Conservation (phyloP, 2,329 filamentous ascomycete genomes). For the Fusarium sp. region DNA sequence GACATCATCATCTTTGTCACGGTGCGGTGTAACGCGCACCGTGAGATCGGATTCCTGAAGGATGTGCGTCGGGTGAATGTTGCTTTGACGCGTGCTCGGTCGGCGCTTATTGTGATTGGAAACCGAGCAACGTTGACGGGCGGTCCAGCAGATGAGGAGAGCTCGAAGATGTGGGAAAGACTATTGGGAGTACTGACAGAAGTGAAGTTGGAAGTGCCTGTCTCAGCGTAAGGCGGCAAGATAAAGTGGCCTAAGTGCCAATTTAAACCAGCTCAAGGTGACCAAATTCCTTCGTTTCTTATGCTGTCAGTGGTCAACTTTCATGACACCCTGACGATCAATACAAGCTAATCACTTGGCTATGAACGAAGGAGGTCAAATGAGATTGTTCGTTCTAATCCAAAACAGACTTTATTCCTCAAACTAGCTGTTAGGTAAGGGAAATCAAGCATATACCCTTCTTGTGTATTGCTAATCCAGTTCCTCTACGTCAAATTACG, state of each 20-base stretch:
- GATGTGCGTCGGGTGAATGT: slow-evolving; percentile 56
- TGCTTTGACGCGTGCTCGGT: slow-evolving; percentile 52
- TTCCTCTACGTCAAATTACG: not conserved
- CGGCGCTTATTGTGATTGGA: slow-evolving; percentile 50
- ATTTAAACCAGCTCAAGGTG: not conserved
- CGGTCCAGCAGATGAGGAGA: not conserved
- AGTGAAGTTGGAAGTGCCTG: not conserved
- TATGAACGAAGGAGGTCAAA: not conserved
- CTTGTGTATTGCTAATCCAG: not conserved
- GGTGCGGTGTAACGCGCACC: slow-evolving; percentile 54
- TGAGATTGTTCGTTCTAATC: not conserved
- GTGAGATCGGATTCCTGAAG: slow-evolving; percentile 55
- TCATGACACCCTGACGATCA: not conserved
- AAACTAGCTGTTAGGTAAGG: not conserved
- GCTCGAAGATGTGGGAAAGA: slow-evolving; percentile 1
- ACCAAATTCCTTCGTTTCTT: not conserved
- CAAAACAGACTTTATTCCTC: not conserved
- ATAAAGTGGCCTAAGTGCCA: not conserved
- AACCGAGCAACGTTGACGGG: slow-evolving; percentile 46
- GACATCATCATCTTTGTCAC: slow-evolving; percentile 57
- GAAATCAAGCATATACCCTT: not conserved
- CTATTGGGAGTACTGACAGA: slow-evolving; percentile 3
- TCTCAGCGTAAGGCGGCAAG: not conserved
- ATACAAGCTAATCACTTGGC: not conserved
- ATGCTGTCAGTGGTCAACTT: not conserved